Conservation (phyloP, 148 eudicot genomes). For the Chenopodium berlandieri region DNA sequence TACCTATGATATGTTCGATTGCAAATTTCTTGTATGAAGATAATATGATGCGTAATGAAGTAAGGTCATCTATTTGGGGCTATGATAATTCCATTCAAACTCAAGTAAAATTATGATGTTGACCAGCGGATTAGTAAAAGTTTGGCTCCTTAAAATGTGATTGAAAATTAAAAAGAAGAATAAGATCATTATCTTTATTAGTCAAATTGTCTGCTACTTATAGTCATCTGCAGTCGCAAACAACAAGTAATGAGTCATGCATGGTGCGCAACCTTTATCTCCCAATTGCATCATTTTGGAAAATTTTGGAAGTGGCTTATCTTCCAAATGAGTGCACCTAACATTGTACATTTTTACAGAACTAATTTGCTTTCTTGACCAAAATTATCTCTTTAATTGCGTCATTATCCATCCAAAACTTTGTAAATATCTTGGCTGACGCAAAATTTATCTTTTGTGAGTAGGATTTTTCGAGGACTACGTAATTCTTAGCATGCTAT, state of each 20-base stretch:
- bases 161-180: slow-evolving; percentile 9
- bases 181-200: neutral
- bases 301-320: neutral
- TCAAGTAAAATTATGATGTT: neutral
- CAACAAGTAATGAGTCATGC: neutral
- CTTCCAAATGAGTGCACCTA: slow-evolving; percentile 6
- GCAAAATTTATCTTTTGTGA: neutral
- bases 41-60: neutral
- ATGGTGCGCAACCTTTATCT: neutral
- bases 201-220: slow-evolving; percentile 15
- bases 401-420: neutral
- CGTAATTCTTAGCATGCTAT: neutral
- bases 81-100: neutral
- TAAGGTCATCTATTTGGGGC: neutral
- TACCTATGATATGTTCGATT: no score
- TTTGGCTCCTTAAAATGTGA: neutral
- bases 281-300: neutral
- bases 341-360: neutral
- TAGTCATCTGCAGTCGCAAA: slow-evolving; percentile 2
- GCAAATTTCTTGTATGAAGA: no score
- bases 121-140: neutral
- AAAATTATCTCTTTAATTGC: neutral
- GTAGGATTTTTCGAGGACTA: neutral
- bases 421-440: neutral
- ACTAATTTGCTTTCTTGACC: no score